Conservation (phyloP, 2,329 filamentous ascomycete genomes). For the Claviceps cyperi region DNA sequence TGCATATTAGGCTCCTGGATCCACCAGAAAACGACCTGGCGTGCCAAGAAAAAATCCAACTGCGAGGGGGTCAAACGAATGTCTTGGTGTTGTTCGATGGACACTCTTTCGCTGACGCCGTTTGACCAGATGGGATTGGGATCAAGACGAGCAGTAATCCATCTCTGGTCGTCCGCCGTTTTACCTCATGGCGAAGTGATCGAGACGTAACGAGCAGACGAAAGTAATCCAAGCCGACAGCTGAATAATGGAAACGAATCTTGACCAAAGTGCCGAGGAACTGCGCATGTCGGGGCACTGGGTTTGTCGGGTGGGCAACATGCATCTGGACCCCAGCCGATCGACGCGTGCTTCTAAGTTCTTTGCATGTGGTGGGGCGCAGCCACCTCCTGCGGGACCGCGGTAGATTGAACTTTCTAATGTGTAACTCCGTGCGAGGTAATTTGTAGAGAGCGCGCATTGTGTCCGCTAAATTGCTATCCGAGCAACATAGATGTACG, state of each 20-base stretch:
- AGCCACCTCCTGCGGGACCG: too few species aligned
- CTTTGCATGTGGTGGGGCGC: too few species aligned
- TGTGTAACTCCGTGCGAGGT: too few species aligned
- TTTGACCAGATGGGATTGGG: neutral
- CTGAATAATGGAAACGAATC: neutral
- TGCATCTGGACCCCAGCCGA: neutral
- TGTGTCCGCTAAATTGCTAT: too few species aligned
- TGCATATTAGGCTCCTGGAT: slow-evolving; percentile 28
- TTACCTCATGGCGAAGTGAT: neutral
- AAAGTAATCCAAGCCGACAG: neutral
- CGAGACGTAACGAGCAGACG: neutral
- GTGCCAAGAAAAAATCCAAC: neutral
- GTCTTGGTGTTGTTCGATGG: neutral
- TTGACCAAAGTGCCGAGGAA: neutral
- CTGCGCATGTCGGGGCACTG: neutral
- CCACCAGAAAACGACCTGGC: neutral
- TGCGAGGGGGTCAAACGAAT: neutral
- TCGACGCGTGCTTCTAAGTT: too few species aligned
- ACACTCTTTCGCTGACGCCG: neutral
- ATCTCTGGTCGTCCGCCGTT: neutral
- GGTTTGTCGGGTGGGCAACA: neutral
- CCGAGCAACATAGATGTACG: too few species aligned
- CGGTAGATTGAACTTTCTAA: too few species aligned
- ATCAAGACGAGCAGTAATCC: neutral
- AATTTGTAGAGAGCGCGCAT: too few species aligned